These are phyloP conservation scores for Didymella pomorum DNA, from an alignment of 2,329 filamentous ascomycete genomes.

Conservation along the genomic window DNA sequence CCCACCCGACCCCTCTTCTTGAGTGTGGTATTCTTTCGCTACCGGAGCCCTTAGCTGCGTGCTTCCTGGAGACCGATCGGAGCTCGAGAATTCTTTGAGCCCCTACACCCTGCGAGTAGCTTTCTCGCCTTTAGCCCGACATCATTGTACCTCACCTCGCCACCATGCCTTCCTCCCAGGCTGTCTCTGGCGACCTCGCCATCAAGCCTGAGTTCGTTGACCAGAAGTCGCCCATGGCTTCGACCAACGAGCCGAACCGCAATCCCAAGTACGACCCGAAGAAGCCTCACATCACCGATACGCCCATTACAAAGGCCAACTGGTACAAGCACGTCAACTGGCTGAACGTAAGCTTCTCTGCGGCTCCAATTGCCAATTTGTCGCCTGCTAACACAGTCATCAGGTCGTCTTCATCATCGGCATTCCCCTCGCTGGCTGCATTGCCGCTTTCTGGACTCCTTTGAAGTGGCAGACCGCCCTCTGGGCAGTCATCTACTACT, in stretches of 20 bases:
- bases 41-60: conserved; percentile 29
- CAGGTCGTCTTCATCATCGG: conserved; percentile 83
- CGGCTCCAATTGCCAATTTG: too few relatives aligned
- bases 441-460: conserved; percentile 82
- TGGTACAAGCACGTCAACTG: conserved; percentile 96
- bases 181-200: conserved; percentile 57
- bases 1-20: conserved; percentile 29
- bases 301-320: conserved; percentile 80
- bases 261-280: conserved; percentile 65
- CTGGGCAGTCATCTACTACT: conserved; percentile 82
- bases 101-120: conserved; percentile 24
- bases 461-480: conserved; percentile 75
- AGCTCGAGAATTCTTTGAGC: conserved; percentile 13
- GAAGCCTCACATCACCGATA: conserved; percentile 87
- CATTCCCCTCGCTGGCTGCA: conserved; percentile 76
- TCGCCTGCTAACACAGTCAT: conserved; percentile 47
- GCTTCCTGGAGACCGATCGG: conserved; percentile 24
- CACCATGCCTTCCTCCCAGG: conserved; percentile 62
- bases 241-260: conserved; percentile 60
- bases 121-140: conserved; percentile 29
- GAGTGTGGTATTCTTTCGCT: conserved; percentile 26
- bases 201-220: conserved; percentile 59
- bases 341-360: conserved; percentile 72
- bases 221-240: conserved; percentile 57
- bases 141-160: conserved; percentile 12